Percentiles rank a stretch among this genome's conserved stretches.
phyloP scores from a whole-genome alignment of 441 rosid genomes.

The Brassica balearica region DNA sequence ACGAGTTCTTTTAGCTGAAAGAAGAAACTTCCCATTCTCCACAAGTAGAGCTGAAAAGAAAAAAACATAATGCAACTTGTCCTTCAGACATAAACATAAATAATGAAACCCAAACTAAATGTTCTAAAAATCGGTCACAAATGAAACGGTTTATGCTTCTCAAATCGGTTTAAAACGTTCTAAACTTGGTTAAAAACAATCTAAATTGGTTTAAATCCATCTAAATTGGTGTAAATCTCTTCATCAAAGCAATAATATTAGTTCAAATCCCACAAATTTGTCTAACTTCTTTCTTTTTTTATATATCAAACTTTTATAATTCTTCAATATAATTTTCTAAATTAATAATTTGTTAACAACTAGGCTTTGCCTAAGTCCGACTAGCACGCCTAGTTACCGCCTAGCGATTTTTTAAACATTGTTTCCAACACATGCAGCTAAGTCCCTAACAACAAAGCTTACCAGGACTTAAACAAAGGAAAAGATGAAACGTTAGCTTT shows the following conservation, averaged over 20 bases:
- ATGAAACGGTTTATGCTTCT: neutral
- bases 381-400: neutral
- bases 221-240: neutral
- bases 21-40: conserved; percentile 81
- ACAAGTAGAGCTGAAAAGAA: conserved; percentile 57
- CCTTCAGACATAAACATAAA: conserved; percentile 10
- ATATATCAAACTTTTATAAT: too few relatives aligned
- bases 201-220: neutral
- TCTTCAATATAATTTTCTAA: neutral
- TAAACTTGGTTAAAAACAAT: neutral
- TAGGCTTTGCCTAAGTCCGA: neutral
- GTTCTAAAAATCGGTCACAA: neutral
- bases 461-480: conserved; percentile 58
- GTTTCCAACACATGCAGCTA: conserved; percentile 1
- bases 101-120: neutral
- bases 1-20: conserved; percentile 74
- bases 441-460: conserved; percentile 33
- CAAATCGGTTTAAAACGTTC: neutral
- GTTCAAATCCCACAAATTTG: neutral
- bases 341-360: neutral
- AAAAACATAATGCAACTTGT: neutral
- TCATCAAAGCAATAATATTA: neutral
- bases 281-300: neutral
- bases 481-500: conserved; percentile 56
- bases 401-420: neutral